Base-by-base conservation (phyloP, 306 rosid species). In the Dalbergia cochinchinensis region DNA sequence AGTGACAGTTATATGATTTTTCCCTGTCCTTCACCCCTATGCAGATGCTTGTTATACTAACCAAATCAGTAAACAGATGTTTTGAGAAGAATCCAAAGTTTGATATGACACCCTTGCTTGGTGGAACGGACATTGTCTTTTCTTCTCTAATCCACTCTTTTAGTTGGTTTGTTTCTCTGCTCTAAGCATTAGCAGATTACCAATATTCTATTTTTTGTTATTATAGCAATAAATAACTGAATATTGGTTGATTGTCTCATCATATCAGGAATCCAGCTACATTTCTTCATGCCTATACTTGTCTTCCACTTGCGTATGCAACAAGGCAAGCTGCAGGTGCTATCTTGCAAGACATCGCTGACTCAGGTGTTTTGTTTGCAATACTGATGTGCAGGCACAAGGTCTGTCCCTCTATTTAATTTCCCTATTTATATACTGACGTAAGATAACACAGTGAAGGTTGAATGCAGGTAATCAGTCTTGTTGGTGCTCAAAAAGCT, bases 311-410 rank as follows among this genome's bases (percentile, higher is more conserved):
- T 59, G 90, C 98, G 57, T 93, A 90, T 88, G 96, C 89, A 20
- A 89, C 98, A 75, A 91, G 99, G 78, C 99, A 95, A 88, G 99
- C 97, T 83, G 99, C 99, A 22, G 92, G 91, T 71, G 96, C 97
- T 81, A 86, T 95, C 85, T 89, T 95, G 90, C 99, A 95, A 77
- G 99, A 95, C 78, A 85, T 89, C 84, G 93, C 98, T 45, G 97
- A 90, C 90, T 91, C 99, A 22, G 98, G 98, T 83, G 97, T 93
- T 81, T 79, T 92, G 73, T 95, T 95, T 84, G 97, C 99, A 76
- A 93, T 89, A 79, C 85, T 93, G 83, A 93, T 95, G 99, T 89
- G 97, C 93, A 91, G 89, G 86, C 98, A 95, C 82, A 93, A 91
- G 99, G 99, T 95, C 73, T 65, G 67, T 39, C 69, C 20, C 51